phyloP scores from a whole-genome alignment of 805 yeast species.

The Yamadazyma endophytica region DNA sequence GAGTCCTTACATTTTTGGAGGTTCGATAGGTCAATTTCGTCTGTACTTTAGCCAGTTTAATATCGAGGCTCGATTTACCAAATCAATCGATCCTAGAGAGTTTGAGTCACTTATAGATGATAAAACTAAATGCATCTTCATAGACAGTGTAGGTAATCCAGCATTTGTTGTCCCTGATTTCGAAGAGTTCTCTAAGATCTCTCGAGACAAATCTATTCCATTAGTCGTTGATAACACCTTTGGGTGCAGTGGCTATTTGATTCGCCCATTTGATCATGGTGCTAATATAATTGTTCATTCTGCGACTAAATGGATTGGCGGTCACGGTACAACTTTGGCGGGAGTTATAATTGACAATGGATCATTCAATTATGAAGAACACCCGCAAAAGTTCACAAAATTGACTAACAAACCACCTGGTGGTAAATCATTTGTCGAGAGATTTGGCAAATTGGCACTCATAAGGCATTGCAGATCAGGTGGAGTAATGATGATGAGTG shows the following conservation, averaged over 20 bases:
- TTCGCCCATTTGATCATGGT: conserved; percentile 76
- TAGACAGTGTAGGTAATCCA: conserved; percentile 91
- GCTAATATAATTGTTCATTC: conserved; percentile 86
- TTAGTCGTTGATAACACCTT: conserved; percentile 86
- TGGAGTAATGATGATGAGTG: conserved; percentile 86
- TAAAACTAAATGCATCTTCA: conserved; percentile 81
- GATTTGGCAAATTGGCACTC: conserved; percentile 73
- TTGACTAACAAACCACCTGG: conserved; percentile 82
- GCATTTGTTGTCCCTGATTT: conserved; percentile 89
- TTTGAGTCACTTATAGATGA: conserved; percentile 43
- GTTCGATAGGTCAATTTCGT: conserved; percentile 91
- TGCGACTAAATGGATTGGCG: conserved; percentile 84
- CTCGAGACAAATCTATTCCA: conserved; percentile 47
- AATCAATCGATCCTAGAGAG: conserved; percentile 70
- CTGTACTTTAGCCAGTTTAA: conserved; percentile 87
- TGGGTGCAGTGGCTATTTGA: conserved; percentile 84
- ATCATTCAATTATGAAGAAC: conserved; percentile 60
- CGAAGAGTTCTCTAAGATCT: conserved; percentile 58
- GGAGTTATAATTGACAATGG: conserved; percentile 84
- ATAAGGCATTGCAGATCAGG: conserved; percentile 78
- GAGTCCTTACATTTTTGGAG: conserved; percentile 86
- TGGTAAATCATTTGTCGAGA: conserved; percentile 89
- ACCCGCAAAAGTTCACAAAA: conserved; percentile 63
- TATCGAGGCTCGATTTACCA: conserved; percentile 76
- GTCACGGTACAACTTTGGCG: conserved; percentile 86